phyloP scores from a whole-genome alignment of 2,329 filamentous ascomycete genomes.

The Tolypocladium cylindrosporum region DNA sequence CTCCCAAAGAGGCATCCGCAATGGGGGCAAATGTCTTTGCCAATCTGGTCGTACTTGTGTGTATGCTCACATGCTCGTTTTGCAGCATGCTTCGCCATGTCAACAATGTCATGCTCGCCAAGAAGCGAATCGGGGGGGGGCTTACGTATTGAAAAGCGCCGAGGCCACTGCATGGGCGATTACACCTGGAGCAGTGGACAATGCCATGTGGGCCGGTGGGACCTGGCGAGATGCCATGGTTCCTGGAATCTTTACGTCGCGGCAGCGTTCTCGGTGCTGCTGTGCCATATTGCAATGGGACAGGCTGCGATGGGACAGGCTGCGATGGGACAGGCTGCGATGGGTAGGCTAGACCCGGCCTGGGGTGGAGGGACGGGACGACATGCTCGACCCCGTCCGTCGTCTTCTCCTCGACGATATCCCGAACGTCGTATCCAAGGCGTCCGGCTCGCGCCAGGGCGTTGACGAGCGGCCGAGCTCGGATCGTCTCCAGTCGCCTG shows the following conservation, averaged over 20 bases:
- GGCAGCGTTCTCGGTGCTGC: background rate
- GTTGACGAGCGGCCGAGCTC: slow-evolving; percentile 44
- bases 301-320: background rate
- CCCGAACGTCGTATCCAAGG: slow-evolving; percentile 42
- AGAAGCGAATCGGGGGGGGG: background rate
- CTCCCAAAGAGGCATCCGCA: slow-evolving; percentile 36
- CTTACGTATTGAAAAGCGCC: slow-evolving; percentile 22
- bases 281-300: background rate
- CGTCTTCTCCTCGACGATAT: slow-evolving; percentile 34
- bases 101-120: background rate
- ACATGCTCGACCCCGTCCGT: slow-evolving; percentile 22
- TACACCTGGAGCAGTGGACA: slow-evolving; percentile 18
- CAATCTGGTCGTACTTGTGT: slow-evolving; percentile 6
- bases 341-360: slow-evolving; percentile 3
- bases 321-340: background rate
- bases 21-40: slow-evolving; percentile 28
- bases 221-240: background rate
- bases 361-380: slow-evolving; percentile 19
- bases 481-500: slow-evolving; percentile 40
- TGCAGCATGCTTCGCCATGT: slow-evolving; percentile 13
- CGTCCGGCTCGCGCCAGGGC: slow-evolving; percentile 46
- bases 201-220: slow-evolving; percentile 4
- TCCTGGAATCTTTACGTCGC: background rate
- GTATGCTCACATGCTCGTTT: slow-evolving; percentile 15
- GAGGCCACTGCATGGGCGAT: slow-evolving; percentile 22